A percentile compares a stretch with the other conserved stretches of the same genome.
phyloP scores from a whole-genome alignment of 306 rosid genomes.

The Abrus precatorius region DNA sequence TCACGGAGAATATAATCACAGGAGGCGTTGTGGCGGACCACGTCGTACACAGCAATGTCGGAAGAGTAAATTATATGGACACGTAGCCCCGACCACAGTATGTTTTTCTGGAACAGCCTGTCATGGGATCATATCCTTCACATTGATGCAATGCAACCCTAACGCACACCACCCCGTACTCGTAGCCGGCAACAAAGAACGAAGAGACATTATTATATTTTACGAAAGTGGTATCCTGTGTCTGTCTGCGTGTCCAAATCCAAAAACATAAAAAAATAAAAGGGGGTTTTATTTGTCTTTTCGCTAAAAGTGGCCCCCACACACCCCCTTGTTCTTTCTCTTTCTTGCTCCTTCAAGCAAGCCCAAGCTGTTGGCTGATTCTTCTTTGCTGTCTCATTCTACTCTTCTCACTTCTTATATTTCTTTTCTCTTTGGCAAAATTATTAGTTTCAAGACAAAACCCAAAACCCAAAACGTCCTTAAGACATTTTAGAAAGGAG shows the following conservation, averaged over 20 bases:
- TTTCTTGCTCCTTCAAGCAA: constrained; percentile 38
- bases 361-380: constrained; percentile 22
- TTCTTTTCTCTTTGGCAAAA: neutral
- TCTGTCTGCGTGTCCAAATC: constrained; percentile 14
- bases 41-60: constrained; percentile 9
- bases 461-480: neutral
- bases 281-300: constrained; percentile 19
- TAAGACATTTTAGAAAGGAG: neutral
- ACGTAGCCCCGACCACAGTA: neutral
- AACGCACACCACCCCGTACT: neutral
- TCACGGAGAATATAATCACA: constrained; percentile 43
- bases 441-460: neutral
- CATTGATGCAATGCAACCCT: neutral
- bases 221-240: constrained; percentile 3
- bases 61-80: neutral
- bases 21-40: constrained; percentile 46
- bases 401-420: neutral
- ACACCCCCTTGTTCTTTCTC: neutral
- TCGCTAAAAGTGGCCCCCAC: neutral
- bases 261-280: neutral
- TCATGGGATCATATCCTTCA: constrained; percentile 38
- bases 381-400: constrained; percentile 36
- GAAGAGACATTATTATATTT: constrained; percentile 2
- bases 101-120: constrained; percentile 44
- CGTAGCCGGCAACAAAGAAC: constrained; percentile 35